Conservation (phyloP, 1,139 yeast species). For the Hansenula anomala region DNA sequence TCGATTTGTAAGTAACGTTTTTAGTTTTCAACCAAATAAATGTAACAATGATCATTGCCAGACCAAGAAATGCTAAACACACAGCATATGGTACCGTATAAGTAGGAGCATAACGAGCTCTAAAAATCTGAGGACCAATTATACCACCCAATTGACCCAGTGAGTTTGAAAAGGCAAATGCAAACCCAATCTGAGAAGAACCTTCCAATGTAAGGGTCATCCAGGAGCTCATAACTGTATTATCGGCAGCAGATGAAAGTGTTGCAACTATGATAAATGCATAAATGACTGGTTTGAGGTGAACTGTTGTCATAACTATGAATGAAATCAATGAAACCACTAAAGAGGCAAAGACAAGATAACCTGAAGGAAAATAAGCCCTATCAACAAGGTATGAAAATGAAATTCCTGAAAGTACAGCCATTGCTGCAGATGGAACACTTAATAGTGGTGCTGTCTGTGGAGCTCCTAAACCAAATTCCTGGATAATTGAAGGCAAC, state of each 20-base stretch:
- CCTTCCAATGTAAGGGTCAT: constrained; percentile 6
- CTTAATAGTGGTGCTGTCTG: constrained; percentile 23
- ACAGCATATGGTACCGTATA: constrained; percentile 7
- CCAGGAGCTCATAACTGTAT: constrained; percentile 10
- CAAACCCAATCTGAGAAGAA: constrained; percentile 8
- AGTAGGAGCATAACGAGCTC: neutral
- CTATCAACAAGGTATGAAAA: constrained; percentile 8
- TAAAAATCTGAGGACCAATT: neutral
- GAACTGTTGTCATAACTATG: constrained; percentile 7
- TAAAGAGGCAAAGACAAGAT: constrained; percentile 2
- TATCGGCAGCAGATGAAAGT: constrained; percentile 9
- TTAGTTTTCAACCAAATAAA: constrained; percentile 2
- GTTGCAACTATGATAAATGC: constrained; percentile 10
- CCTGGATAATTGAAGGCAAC: constrained; percentile 24
- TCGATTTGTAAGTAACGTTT: neutral
- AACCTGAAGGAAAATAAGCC: constrained; percentile 4
- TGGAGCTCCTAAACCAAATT: constrained; percentile 23
- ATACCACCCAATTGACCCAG: constrained; percentile 5
- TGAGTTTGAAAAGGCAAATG: constrained; percentile 7
- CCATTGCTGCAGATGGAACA: constrained; percentile 8
- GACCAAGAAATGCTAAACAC: constrained; percentile 9
- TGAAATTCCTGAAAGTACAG: constrained; percentile 7
- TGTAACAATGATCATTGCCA: neutral
- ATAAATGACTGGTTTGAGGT: constrained; percentile 5
- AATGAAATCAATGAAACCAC: constrained; percentile 4